Percentiles rank a stretch among this genome's conserved stretches.
These are phyloP conservation scores for Zasmidium citrigriseum DNA, from an alignment of 2,329 filamentous ascomycete genomes.

Conservation along the genomic window DNA sequence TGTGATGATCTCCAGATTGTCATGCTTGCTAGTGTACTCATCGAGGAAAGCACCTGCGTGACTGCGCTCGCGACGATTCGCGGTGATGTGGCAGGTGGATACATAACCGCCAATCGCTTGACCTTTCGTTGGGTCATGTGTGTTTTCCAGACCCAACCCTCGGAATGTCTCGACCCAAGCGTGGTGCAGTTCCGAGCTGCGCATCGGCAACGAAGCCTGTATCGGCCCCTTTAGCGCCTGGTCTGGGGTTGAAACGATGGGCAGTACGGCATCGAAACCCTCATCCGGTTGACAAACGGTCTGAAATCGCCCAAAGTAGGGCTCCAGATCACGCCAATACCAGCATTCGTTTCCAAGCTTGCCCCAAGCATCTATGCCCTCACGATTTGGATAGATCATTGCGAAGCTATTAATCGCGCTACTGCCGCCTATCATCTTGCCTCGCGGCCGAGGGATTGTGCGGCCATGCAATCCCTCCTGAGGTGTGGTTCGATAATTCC, in stretches of 20 bases:
- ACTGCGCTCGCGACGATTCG: slow-evolving; percentile 16
- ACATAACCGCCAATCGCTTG: slow-evolving; percentile 11
- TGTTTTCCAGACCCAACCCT: too few species aligned
- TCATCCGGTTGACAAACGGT: neutral
- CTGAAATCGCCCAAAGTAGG: slow-evolving; percentile 9
- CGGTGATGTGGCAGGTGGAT: slow-evolving; percentile 7
- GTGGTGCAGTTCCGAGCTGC: slow-evolving; percentile 1
- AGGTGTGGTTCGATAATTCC: slow-evolving; percentile 21
- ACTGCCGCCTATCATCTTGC: slow-evolving; percentile 41
- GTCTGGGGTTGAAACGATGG: too few species aligned
- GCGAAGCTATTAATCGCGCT: slow-evolving; percentile 40
- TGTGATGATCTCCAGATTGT: slow-evolving; percentile 33
- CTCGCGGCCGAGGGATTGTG: slow-evolving; percentile 30
- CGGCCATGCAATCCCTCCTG: slow-evolving; percentile 17
- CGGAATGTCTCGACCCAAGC: slow-evolving; percentile 19
- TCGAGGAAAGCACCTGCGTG: slow-evolving; percentile 26
- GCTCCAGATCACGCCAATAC: slow-evolving; percentile 22
- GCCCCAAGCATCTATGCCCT: slow-evolving; percentile 36
- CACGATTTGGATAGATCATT: slow-evolving; percentile 26
- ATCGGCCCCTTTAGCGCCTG: slow-evolving; percentile 32
- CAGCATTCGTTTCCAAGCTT: too few species aligned
- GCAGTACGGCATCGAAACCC: slow-evolving; percentile 12
- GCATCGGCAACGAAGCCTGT: slow-evolving; percentile 35
- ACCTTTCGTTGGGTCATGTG: slow-evolving; percentile 5
- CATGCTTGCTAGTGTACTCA: slow-evolving; percentile 23